These are phyloP conservation scores for Sparassis latifolia DNA, from an alignment of 1,284 basidiomycete genomes.

Conservation along the genomic window DNA sequence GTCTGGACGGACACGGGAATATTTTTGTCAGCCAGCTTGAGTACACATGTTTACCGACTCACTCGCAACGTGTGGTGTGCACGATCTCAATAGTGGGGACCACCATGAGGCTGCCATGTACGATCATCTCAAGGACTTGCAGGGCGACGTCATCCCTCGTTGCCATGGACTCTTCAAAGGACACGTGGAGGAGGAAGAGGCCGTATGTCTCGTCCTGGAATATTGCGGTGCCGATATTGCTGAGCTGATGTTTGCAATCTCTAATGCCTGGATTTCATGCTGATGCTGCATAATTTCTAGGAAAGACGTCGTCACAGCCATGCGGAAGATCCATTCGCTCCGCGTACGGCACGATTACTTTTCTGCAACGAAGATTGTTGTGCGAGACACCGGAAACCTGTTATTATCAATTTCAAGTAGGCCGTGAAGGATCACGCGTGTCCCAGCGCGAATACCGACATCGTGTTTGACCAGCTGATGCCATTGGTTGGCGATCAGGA, in stretches of 20 bases:
- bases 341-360: not conserved
- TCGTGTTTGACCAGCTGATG: not conserved
- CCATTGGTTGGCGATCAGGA: not conserved
- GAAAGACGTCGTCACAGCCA: not conserved
- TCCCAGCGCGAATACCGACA: not conserved
- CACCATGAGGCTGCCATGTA: not conserved
- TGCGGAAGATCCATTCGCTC: not conserved
- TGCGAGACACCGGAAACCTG: not conserved
- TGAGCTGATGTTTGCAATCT: not conserved
- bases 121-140: not conserved
- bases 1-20: too few relatives aligned
- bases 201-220: not conserved
- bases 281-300: not conserved
- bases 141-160: not conserved
- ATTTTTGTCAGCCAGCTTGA: too few relatives aligned
- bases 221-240: not conserved
- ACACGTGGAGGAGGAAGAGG: not conserved
- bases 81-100: too few relatives aligned
- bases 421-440: not conserved
- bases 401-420: not conserved
- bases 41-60: too few relatives aligned
- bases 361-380: not conserved
- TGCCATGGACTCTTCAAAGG: not conserved
- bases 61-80: too few relatives aligned
- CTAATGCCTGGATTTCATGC: not conserved